Conservation (phyloP, 768 basidiomycete genomes). For the Termitomyces sp. region DNA sequence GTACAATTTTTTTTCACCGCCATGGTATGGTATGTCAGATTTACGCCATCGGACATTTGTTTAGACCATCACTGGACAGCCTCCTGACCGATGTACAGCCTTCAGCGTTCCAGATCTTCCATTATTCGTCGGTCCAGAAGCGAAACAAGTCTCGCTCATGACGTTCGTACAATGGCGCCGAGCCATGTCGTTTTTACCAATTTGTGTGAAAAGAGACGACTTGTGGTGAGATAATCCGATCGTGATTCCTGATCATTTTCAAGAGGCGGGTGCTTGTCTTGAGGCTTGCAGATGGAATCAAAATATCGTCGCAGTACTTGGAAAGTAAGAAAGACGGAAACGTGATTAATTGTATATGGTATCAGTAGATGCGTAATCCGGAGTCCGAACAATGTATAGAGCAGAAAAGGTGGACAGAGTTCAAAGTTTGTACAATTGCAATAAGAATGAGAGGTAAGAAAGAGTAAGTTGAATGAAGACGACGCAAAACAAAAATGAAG, state of each 20-base stretch:
- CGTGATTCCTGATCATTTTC: neutral
- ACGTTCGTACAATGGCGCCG: neutral
- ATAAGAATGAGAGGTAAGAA: neutral
- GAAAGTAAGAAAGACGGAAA: neutral
- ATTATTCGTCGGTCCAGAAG: neutral
- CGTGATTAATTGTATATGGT: neutral
- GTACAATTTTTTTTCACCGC: neutral
- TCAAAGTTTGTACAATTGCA: neutral
- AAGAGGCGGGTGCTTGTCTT: no score
- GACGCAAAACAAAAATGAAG: neutral
- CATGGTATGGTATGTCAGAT: neutral
- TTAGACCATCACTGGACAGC: neutral
- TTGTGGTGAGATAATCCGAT: neutral
- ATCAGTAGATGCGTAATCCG: neutral
- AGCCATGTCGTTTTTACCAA: neutral
- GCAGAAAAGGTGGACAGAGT: neutral
- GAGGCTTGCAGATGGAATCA: no score
- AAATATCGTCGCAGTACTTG: neutral
- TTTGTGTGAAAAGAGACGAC: neutral
- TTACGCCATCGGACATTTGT: neutral
- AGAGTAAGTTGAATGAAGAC: neutral
- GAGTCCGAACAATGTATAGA: neutral
- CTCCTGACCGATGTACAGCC: neutral
- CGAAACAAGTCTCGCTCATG: neutral
- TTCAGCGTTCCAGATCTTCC: neutral